phyloP scores from a whole-genome alignment of 768 basidiomycete species.

The Naganishia kalamii region DNA sequence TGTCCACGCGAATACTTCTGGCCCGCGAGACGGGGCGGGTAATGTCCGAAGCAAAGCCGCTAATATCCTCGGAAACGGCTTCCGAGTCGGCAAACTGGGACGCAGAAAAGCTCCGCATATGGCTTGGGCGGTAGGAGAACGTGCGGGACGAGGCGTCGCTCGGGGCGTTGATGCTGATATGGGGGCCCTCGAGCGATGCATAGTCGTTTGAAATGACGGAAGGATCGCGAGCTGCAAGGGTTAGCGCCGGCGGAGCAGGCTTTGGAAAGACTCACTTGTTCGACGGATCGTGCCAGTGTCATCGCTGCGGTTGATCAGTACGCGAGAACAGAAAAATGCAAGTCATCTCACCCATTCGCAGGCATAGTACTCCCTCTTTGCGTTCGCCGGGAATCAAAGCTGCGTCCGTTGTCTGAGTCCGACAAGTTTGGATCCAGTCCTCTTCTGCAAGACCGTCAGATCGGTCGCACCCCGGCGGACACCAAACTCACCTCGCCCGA shows the following conservation, averaged over 20 bases:
- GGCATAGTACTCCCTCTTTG: not conserved
- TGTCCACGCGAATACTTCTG: no score
- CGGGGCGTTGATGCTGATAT: not conserved
- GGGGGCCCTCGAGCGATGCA: not conserved
- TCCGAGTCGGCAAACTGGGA: constrained; percentile 10
- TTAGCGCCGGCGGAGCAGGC: not conserved
- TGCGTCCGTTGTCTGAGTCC: not conserved
- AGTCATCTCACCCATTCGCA: not conserved
- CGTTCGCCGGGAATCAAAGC: not conserved
- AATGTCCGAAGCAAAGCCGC: not conserved
- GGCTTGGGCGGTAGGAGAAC: not conserved
- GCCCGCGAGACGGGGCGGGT: not conserved
- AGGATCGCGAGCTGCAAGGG: not conserved
- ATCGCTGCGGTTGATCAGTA: not conserved
- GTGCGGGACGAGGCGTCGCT: constrained; percentile 2
- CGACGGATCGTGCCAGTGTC: not conserved
- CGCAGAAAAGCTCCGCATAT: not conserved
- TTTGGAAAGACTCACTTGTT: no score
- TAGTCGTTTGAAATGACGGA: not conserved
- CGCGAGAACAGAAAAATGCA: not conserved
- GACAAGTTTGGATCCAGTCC: not conserved
- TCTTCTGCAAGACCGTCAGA: not conserved
- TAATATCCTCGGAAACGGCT: not conserved
- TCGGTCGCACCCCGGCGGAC: not conserved
- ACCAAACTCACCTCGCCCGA: constrained; percentile 19